phyloP scores from a whole-genome alignment of 768 basidiomycete species.

The Leccinum uliginosum region DNA sequence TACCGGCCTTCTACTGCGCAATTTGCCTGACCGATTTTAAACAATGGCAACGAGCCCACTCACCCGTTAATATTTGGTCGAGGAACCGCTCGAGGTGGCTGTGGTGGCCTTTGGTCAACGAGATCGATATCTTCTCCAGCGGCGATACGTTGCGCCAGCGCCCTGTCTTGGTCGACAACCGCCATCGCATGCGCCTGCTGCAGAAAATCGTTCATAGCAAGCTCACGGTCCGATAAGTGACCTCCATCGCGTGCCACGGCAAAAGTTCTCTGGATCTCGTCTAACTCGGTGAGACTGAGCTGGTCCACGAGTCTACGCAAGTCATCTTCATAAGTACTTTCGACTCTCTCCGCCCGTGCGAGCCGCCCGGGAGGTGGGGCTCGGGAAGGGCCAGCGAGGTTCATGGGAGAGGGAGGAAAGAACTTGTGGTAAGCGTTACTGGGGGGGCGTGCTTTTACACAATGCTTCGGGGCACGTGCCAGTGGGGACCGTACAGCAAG shows the following conservation, averaged over 20 bases:
- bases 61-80: not conserved
- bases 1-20: conserved; percentile 3
- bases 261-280: conserved; percentile 15
- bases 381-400: conserved; percentile 25
- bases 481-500: not conserved
- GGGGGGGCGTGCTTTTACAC: conserved; percentile 1
- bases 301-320: conserved; percentile 17
- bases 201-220: conserved; percentile 23
- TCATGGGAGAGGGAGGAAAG: conserved; percentile 21
- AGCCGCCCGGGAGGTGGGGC: not conserved
- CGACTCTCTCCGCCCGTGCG: conserved; percentile 8
- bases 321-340: conserved; percentile 26
- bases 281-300: conserved; percentile 16
- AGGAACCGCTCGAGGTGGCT: not conserved
- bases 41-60: not conserved
- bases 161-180: conserved; percentile 17
- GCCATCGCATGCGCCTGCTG: conserved; percentile 20
- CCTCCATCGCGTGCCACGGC: conserved; percentile 1
- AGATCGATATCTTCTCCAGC: conserved; percentile 4
- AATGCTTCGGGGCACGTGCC: conserved; percentile 3
- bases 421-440: not conserved
- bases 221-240: conserved; percentile 19
- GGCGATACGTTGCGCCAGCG: conserved; percentile 19
- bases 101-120: not conserved
- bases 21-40: not conserved